phyloP scores from a whole-genome alignment of 305 asterid genomes.

The Rubia tinctorum region DNA sequence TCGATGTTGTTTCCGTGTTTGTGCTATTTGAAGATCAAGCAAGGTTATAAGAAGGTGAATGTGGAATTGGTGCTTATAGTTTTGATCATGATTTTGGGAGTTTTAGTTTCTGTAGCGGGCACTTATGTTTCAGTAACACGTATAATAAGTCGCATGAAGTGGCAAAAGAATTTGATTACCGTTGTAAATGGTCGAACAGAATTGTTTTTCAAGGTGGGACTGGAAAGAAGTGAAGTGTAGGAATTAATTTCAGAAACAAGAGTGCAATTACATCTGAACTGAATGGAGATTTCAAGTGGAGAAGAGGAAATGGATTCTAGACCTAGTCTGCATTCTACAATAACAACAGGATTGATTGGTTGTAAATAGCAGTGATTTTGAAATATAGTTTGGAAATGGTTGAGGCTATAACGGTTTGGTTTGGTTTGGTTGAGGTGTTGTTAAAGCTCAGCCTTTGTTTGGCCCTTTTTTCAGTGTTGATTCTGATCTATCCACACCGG shows the following conservation, averaged over 20 bases:
- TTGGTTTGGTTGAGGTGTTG: too few relatives aligned
- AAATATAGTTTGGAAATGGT: neutral
- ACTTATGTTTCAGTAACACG: slow-evolving; percentile 34
- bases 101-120: slow-evolving; percentile 19
- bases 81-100: slow-evolving; percentile 25
- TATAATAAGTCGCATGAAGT: slow-evolving; percentile 24
- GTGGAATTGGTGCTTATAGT: slow-evolving; percentile 23
- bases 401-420: too few relatives aligned
- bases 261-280: neutral
- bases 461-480: too few relatives aligned
- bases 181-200: neutral
- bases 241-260: neutral
- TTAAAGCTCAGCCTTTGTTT: too few relatives aligned
- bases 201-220: neutral
- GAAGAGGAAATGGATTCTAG: neutral
- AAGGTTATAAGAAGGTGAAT: slow-evolving; percentile 19
- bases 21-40: slow-evolving; percentile 35
- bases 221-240: neutral
- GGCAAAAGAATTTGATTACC: neutral
- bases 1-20: slow-evolving; percentile 47
- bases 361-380: neutral
- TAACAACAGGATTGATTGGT: neutral
- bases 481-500: too few relatives aligned
- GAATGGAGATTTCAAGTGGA: neutral
- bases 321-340: neutral